Conservation (phyloP, 2,329 filamentous ascomycete species). For the Aspergillus clavatus region DNA sequence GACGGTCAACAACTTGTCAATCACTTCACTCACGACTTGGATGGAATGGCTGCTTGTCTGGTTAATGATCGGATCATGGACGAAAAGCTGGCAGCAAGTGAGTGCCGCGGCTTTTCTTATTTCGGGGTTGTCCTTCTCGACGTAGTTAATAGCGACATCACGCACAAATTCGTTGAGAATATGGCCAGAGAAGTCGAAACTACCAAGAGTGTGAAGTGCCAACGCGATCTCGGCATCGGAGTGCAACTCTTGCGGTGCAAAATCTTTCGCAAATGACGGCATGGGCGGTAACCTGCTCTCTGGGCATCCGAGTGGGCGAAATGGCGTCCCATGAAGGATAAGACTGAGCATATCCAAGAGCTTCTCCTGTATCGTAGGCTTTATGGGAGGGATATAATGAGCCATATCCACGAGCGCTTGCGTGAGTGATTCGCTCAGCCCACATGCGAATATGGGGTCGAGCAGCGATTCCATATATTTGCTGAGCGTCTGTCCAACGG, state of each 20-base stretch:
- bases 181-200: constrained; percentile 87
- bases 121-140: constrained; percentile 90
- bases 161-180: constrained; percentile 97
- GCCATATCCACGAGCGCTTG: constrained; percentile 98
- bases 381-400: constrained; percentile 94
- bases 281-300: constrained; percentile 77
- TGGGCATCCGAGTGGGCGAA: constrained; percentile 86
- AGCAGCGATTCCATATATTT: constrained; percentile 97
- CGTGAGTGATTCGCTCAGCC: constrained; percentile 86
- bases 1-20: constrained; percentile 91
- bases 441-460: constrained; percentile 95
- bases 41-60: constrained; percentile 96
- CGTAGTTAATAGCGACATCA: constrained; percentile 96
- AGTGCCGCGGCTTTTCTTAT: constrained; percentile 91
- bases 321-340: constrained; percentile 86
- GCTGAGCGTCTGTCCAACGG: constrained; percentile 91
- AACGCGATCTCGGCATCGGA: constrained; percentile 84
- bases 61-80: constrained; percentile 93
- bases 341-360: constrained; percentile 91
- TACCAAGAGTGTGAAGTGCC: constrained; percentile 91
- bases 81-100: constrained; percentile 96
- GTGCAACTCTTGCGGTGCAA: constrained; percentile 77
- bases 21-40: constrained; percentile 95
- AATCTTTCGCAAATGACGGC: constrained; percentile 80
- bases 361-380: constrained; percentile 87